These are phyloP conservation scores for Gaeumannomyces sp. DNA, from an alignment of 2,329 filamentous ascomycete genomes.

Conservation along the genomic window DNA sequence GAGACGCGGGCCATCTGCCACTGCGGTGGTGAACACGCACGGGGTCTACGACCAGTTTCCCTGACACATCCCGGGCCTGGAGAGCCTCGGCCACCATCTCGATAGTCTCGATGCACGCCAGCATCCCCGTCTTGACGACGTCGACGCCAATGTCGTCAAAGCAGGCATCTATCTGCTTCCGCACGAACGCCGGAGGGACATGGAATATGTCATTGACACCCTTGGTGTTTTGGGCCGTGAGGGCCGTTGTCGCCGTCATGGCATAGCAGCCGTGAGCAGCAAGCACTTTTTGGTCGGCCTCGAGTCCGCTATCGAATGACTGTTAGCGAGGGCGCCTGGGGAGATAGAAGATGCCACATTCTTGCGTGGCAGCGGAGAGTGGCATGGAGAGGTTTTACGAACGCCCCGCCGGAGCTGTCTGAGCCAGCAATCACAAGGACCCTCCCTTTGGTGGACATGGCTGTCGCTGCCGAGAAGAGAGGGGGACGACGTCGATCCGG, in stretches of 20 bases:
- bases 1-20: not conserved
- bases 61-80: constrained; percentile 45
- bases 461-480: not conserved
- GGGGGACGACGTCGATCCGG: not conserved
- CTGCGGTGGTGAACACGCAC: constrained; percentile 36
- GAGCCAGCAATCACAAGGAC: constrained; percentile 83
- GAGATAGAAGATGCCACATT: not conserved
- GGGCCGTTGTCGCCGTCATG: constrained; percentile 88
- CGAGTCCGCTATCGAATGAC: constrained; percentile 61
- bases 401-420: constrained; percentile 86
- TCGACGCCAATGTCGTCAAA: constrained; percentile 80
- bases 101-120: constrained; percentile 67
- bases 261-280: constrained; percentile 90
- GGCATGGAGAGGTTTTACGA: constrained; percentile 25
- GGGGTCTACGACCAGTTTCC: constrained; percentile 64
- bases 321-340: not conserved
- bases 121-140: constrained; percentile 83
- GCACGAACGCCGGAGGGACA: constrained; percentile 71
- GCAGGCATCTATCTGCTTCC: constrained; percentile 78
- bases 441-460: constrained; percentile 28
- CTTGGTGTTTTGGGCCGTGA: constrained; percentile 93
- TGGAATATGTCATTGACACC: constrained; percentile 78
- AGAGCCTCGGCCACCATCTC: constrained; percentile 61
- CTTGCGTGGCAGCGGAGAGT: not conserved
- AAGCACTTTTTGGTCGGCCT: constrained; percentile 93